Conservation (phyloP, 257 asterid species). For the Coffea eugenioides region DNA sequence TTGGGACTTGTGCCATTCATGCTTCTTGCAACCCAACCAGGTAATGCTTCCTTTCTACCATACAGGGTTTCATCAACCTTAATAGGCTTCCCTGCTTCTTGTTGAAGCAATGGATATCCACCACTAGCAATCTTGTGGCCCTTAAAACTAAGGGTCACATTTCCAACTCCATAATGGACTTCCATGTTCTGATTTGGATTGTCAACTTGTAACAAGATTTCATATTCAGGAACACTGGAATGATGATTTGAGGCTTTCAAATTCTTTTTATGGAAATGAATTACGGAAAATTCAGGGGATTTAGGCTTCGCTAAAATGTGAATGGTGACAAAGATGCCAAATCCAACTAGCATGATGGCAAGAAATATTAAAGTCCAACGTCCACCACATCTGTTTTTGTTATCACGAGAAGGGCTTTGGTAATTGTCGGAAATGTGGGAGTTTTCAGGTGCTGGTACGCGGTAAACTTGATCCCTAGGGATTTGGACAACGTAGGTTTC, state of each 20-base stretch:
- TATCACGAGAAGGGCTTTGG: slow-evolving; percentile 3
- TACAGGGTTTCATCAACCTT: slow-evolving; percentile 23
- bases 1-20: slow-evolving; percentile 30
- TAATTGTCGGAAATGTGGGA: slow-evolving; percentile 48
- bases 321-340: slow-evolving; percentile 8
- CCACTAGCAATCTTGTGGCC: slow-evolving; percentile 41
- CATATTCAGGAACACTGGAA: slow-evolving; percentile 20
- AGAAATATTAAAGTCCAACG: slow-evolving; percentile 20
- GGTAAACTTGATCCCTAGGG: slow-evolving; percentile 75
- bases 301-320: slow-evolving; percentile 42
- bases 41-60: slow-evolving; percentile 20
- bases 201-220: slow-evolving; percentile 23
- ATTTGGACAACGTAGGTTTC: slow-evolving; percentile 65
- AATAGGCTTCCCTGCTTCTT: slow-evolving; percentile 5
- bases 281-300: slow-evolving; percentile 43
- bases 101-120: slow-evolving; percentile 13
- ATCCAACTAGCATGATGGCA: slow-evolving; percentile 16
- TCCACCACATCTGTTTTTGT: background rate
- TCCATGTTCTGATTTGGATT: slow-evolving; percentile 41
- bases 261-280: slow-evolving; percentile 24
- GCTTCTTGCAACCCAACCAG: slow-evolving; percentile 19
- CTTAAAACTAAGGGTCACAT: slow-evolving; percentile 31
- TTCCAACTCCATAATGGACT: slow-evolving; percentile 24
- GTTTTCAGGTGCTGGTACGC: slow-evolving; percentile 77
- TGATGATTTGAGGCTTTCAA: background rate